Base-by-base conservation (phyloP, 1,284 basidiomycete species). In the Rhodotorula sp. region DNA sequence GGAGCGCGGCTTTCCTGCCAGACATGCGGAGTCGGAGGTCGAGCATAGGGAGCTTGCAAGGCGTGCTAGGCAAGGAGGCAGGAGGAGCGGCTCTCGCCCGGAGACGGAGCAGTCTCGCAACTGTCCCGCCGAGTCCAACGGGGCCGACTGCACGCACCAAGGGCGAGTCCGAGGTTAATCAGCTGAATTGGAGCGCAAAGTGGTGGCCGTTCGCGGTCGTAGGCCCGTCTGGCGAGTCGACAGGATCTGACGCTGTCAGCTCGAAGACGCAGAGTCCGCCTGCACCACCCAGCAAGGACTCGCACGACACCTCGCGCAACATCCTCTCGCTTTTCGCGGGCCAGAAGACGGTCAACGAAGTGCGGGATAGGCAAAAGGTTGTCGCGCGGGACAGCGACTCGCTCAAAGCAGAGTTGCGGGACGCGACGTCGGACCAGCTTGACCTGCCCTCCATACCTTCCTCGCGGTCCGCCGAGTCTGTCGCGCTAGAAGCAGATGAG, bases 121-220 rank as follows among this genome's bases (percentile, higher is more conserved):
- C 64, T n/a, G 30, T 7, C 2, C 44, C 40, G 30, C 7, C 40
- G 16, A 44, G 40, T 44, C 40, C 40, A 13, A 44, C 40, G 10
- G 40, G 40, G 40, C 40, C 40, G 40, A 44, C 16, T 8, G 9
- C 40, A 13, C 40, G 40, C 40, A 44, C 40, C 3, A 44, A 44
- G 40, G 30, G 44, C 54, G 52, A 11, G n/a, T 11, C 31, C 52
- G n/a, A 56, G 51, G 51, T 44, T 37, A 24, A 6, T n/a, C 50
- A 71, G 31, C 22, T 70, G 53, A 65, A 56, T 13, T 73, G 71
- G 71, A 62, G 65, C 10, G 51, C 60, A 2, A 69, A 40, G n/a
- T 74, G 72, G 72, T 74, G 72, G 72, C 72, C 72, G 0, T 71
- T 74, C 28, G 26, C 62, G 6, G 64, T 73, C 9, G 72, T 73